Percentiles rank a stretch among this genome's conserved stretches.
Evolutionary conservation across 768 basidiomycete species (phyloP).

Genomic region (Boletus rex-veris): DNA sequence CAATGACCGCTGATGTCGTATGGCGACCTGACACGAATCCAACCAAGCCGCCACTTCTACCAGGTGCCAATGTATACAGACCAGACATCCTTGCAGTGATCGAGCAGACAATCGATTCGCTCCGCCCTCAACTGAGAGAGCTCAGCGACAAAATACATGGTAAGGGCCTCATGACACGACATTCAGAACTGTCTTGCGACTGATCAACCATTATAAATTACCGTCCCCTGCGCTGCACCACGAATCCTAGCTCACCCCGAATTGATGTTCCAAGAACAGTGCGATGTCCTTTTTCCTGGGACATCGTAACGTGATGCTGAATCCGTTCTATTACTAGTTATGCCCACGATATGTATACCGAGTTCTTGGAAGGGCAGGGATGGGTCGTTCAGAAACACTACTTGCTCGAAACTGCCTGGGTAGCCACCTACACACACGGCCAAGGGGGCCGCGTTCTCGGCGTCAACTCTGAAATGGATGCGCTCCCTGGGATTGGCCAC

Average conservation of each 20-base stretch:
- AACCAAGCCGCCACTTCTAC: constrained; percentile 21
- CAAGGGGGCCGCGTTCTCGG: constrained; percentile 68
- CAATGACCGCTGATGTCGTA: constrained; percentile 22
- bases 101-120: constrained; percentile 48
- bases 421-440: constrained; percentile 64
- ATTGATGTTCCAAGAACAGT: constrained; percentile 66
- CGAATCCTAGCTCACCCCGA: constrained; percentile 62
- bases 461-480: constrained; percentile 77
- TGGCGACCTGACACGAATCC: constrained; percentile 41
- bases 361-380: constrained; percentile 62
- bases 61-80: constrained; percentile 43
- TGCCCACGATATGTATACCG: constrained; percentile 68
- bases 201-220: constrained; percentile 1
- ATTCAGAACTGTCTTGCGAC: background rate
- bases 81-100: constrained; percentile 61
- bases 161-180: constrained; percentile 18
- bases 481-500: constrained; percentile 57
- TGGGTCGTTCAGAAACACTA: constrained; percentile 63
- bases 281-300: constrained; percentile 9
- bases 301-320: background rate
- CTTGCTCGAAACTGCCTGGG: constrained; percentile 72
- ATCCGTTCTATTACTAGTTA: constrained; percentile 37
- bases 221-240: background rate
- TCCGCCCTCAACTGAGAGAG: constrained; percentile 53
- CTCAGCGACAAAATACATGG: constrained; percentile 76